Conservation (phyloP, 2,329 filamentous ascomycete genomes). For the Cytospora piceicola region DNA sequence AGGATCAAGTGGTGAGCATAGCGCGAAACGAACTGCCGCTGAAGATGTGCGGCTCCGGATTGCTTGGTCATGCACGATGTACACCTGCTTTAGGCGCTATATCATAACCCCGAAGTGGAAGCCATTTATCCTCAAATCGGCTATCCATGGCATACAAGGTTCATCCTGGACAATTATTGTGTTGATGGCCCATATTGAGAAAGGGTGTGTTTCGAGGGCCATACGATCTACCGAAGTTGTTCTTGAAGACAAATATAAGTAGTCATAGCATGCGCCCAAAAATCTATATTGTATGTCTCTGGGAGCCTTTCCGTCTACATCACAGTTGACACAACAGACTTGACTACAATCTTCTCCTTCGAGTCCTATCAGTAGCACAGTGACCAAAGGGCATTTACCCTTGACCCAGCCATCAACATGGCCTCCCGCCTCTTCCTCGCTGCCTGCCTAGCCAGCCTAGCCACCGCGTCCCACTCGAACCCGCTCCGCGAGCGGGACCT, state of each 20-base stretch:
- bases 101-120: slow-evolving; percentile 10
- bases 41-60: background rate
- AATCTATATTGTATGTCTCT: background rate
- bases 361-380: background rate
- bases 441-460: slow-evolving; percentile 21
- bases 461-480: slow-evolving; percentile 14
- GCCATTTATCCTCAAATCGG: slow-evolving; percentile 18
- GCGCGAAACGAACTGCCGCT: background rate
- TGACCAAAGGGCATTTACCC: background rate
- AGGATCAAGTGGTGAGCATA: background rate
- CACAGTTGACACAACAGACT: background rate
- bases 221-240: background rate
- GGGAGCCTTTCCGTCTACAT: background rate
- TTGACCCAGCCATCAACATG: slow-evolving; percentile 17
- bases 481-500: slow-evolving; percentile 25
- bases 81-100: background rate
- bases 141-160: background rate
- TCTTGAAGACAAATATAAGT: slow-evolving; percentile 3
- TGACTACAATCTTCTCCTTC: background rate
- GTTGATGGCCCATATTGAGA: slow-evolving; percentile 10
- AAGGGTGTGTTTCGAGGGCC: slow-evolving; percentile 20
- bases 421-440: slow-evolving; percentile 14
- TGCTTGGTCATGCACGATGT: background rate
- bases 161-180: slow-evolving; percentile 13
- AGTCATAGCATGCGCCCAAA: background rate